Conservation (phyloP, 2,329 filamentous ascomycete genomes). For the Apiospora kogelbergensis region DNA sequence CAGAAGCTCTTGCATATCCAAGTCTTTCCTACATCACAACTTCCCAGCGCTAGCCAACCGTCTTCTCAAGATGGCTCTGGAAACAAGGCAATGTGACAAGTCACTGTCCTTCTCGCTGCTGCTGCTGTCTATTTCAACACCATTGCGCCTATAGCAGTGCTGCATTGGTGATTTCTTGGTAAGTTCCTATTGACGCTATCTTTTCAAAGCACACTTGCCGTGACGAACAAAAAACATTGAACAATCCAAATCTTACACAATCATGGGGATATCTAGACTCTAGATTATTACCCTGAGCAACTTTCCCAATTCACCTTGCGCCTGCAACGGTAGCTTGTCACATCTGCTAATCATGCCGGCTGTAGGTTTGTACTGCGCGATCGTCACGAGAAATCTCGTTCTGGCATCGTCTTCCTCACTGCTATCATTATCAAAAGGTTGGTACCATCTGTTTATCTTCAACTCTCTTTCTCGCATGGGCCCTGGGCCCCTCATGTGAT, state of each 20-base stretch:
- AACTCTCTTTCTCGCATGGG: neutral
- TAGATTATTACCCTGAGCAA: constrained; percentile 58
- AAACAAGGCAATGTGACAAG: neutral
- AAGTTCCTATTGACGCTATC: neutral
- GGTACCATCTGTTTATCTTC: constrained; percentile 24
- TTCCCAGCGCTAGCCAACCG: neutral
- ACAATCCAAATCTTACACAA: constrained; percentile 65
- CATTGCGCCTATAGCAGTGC: constrained; percentile 11
- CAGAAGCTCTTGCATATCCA: neutral
- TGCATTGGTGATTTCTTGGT: neutral
- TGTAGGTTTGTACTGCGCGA: neutral
- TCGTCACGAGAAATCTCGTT: neutral
- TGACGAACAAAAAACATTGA: constrained; percentile 47
- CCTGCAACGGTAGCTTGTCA: neutral
- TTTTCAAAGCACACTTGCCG: constrained; percentile 27
- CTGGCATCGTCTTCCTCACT: neutral
- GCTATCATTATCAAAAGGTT: constrained; percentile 42
- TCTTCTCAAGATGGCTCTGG: neutral
- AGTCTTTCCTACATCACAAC: neutral
- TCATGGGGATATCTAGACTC: constrained; percentile 54
- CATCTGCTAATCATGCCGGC: neutral
- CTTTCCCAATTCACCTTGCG: constrained; percentile 16
- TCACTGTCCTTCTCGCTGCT: neutral
- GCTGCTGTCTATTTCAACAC: constrained; percentile 6
- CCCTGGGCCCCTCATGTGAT: constrained; percentile 48